Base-by-base conservation (phyloP, 345 rosid species). In the Sisymbrium irio region DNA sequence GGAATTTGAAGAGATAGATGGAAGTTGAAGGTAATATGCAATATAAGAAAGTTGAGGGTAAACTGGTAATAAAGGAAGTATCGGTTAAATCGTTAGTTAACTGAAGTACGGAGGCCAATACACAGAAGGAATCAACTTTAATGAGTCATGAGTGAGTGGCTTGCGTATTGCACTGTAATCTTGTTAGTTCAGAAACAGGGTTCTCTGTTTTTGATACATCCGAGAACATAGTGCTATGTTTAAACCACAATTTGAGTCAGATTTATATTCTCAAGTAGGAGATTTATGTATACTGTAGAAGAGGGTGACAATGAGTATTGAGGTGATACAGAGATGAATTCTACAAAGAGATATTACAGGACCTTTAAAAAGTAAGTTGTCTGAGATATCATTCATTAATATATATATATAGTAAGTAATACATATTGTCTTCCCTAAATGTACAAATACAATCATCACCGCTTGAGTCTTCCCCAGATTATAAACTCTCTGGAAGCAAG, bases 401-500 rank as follows among this genome's bases (percentile, higher is more conserved):
- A 49, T 18, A 20, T 20, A 54, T 73, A 56, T 3, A 27, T 27
- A 3, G 28, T 27, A 27, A 27, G 70, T 55, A 12, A 39, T 50
- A 50, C 56, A 74, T 18, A 41, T 49, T 25, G 6, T 39, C 46
- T 49, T 46, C 59, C 10, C 33, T 67, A 49, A 75, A 75, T 67
- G 19, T 75, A 69, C 75, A 76, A 67, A 62, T 44, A 76, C 65
- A 69, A 62, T 51, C 70, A 76, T 76, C 65, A 61, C 59, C 69
- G 41, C 70, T 44, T 10, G 25, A 62, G 75, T 69, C 74, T 54
- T 62, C 25, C 9, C 75, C 79, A 61, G 79, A 69, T 62, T 51
- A 62, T 69, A 76, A 69, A 76, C 75, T 42, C 64, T 75, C 78
- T 49, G 62, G 79, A 62, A 62, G 33, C 41, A 68, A 62, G 79